Evolutionary conservation across 495 filamentous ascomycete species (phyloP).

Genomic region (Penicillium pancosmium): DNA sequence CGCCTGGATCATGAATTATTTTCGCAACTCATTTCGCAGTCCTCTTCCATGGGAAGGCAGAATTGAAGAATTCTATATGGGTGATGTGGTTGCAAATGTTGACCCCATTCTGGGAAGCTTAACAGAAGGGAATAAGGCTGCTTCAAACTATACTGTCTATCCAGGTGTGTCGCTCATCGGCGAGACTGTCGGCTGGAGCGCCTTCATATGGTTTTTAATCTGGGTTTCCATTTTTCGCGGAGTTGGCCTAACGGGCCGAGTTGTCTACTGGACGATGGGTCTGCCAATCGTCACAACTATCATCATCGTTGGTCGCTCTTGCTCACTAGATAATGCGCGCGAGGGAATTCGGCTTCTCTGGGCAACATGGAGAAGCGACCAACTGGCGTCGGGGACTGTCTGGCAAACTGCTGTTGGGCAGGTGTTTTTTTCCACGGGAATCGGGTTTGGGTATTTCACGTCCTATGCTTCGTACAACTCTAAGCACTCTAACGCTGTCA

Average conservation of each 20-base stretch:
- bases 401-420: slow-evolving; percentile 34
- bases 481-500: slow-evolving; percentile 39
- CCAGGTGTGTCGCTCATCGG: slow-evolving; percentile 27
- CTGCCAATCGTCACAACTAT: slow-evolving; percentile 43
- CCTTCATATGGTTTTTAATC: slow-evolving; percentile 43
- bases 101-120: slow-evolving; percentile 32
- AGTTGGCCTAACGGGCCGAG: slow-evolving; percentile 42
- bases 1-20: slow-evolving; percentile 49
- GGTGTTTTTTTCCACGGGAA: slow-evolving; percentile 32
- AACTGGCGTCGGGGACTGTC: slow-evolving; percentile 30
- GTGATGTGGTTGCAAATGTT: slow-evolving; percentile 31
- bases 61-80: slow-evolving; percentile 40
- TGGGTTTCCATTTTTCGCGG: slow-evolving; percentile 44
- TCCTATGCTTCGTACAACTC: slow-evolving; percentile 33
- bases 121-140: slow-evolving; percentile 18
- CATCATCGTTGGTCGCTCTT: slow-evolving; percentile 38
- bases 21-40: slow-evolving; percentile 40
- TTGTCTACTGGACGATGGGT: slow-evolving; percentile 49
- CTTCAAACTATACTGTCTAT: slow-evolving; percentile 27
- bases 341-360: slow-evolving; percentile 33
- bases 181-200: slow-evolving; percentile 43
- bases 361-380: slow-evolving; percentile 28
- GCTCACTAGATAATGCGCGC: slow-evolving; percentile 36
- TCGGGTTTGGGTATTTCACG: slow-evolving; percentile 33
- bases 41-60: slow-evolving; percentile 40